Base-by-base conservation (phyloP, 2,329 filamentous ascomycete species). In the Fusarium avenaceum region DNA sequence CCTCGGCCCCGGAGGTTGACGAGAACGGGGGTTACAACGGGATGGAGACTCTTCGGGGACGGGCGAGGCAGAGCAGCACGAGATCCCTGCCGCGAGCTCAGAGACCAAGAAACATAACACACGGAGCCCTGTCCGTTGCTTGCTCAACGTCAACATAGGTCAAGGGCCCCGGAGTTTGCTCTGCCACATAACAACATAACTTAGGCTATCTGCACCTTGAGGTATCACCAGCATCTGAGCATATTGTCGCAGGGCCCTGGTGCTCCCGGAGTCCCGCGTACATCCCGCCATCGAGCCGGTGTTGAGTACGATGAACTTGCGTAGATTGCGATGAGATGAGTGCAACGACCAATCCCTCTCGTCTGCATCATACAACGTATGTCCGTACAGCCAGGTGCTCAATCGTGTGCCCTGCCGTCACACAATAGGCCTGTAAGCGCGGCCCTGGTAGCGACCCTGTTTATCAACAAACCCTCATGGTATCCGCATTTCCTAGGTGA, bases 81-180 rank as follows among this genome's bases (percentile, higher is more conserved):
- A 53, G 38, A 70, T 62, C 69, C 71, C 63, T 72, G 66, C 63
- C 46, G 57, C 47, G 46, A 47, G 40, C 50, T 61, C 56, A 69
- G 52, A 65, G 54, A 67, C 68, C 57, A 58, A 69, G 53, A 64
- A 61, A 59, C 66, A 70, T 64, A 66, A 67, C 48, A 67, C 47
- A 52, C 54, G 35, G 57, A 45, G 69, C 71, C 71, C 71, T 73
- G 71, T 72, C 64, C 57, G 71, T 73, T 73, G 71, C 71, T 72
- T 71, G 63, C 62, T 58, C 71, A 73, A 73, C 71, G 69, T 46
- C 35, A 68, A 72, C 60, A 56, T 42, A 35, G 51, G 50, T 26
- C 43, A 46, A 53, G 58, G 65, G 39, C 50, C 43, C 38, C 51
- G 46, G 53, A 68, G 58, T 69, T 68, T 73, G 67, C 65, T 70